phyloP scores from a whole-genome alignment of 2,329 filamentous ascomycete genomes.

The Aaosphaeria arxii region DNA sequence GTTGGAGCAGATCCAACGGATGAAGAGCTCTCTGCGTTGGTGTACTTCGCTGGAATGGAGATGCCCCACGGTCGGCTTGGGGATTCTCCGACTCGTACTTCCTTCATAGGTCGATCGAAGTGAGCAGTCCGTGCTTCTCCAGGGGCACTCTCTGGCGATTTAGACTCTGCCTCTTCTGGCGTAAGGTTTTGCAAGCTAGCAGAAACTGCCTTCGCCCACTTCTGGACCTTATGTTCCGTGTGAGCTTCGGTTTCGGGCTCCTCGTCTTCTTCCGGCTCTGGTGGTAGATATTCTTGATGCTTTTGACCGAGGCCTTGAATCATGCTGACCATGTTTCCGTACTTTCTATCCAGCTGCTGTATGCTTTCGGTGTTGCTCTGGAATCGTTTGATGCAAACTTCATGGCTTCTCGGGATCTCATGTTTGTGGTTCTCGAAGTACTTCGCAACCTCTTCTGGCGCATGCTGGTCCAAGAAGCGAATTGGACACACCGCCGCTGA shows the following conservation, averaged over 20 bases:
- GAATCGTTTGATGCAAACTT: slow-evolving; percentile 86
- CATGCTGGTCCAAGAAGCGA: slow-evolving; percentile 86
- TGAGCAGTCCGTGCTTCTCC: slow-evolving; percentile 65
- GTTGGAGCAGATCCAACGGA: slow-evolving; percentile 41
- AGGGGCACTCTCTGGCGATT: slow-evolving; percentile 32
- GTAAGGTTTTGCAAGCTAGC: slow-evolving; percentile 47
- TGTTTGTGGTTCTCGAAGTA: slow-evolving; percentile 97
- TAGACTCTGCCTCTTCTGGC: slow-evolving; percentile 28
- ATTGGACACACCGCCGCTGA: slow-evolving; percentile 77
- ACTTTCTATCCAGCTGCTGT: slow-evolving; percentile 87
- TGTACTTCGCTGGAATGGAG: slow-evolving; percentile 62
- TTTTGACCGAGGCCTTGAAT: slow-evolving; percentile 85
- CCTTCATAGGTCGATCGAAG: slow-evolving; percentile 82
- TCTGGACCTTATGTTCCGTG: slow-evolving; percentile 72
- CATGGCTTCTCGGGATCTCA: slow-evolving; percentile 88
- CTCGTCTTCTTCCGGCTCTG: slow-evolving; percentile 47
- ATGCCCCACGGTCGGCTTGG: slow-evolving; percentile 94
- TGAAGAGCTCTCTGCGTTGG: slow-evolving; percentile 36
- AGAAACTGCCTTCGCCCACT: slow-evolving; percentile 79
- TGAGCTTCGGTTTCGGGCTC: slow-evolving; percentile 48
- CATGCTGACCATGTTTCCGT: slow-evolving; percentile 89
- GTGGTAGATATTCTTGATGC: slow-evolving; percentile 81
- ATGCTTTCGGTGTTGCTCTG: slow-evolving; percentile 84
- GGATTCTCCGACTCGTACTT: slow-evolving; percentile 89
- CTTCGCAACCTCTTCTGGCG: slow-evolving; percentile 85